Percentiles rank a stretch among this genome's conserved stretches.
phyloP scores from a whole-genome alignment of 768 basidiomycete species.

The Arthromyces matolae region DNA sequence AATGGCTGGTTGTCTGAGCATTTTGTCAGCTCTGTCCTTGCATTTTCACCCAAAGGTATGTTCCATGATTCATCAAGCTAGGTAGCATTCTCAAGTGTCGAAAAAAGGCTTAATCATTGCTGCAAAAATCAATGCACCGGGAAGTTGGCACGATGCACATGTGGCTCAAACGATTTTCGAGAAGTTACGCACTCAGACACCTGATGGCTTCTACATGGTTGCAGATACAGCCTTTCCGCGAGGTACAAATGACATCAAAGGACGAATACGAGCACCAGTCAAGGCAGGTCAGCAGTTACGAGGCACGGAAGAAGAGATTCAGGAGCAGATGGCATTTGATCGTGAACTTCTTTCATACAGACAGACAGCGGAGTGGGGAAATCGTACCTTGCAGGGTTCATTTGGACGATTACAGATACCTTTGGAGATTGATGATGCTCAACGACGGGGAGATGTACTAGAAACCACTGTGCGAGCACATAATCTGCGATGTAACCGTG shows the following conservation, averaged over 20 bases:
- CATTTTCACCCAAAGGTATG: conserved; percentile 32
- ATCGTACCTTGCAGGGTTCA: conserved; percentile 36
- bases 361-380: conserved; percentile 47
- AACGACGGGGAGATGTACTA: conserved; percentile 24
- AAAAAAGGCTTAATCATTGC: conserved; percentile 14
- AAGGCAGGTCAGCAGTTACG: conserved; percentile 25
- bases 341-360: conserved; percentile 35
- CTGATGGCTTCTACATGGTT: conserved; percentile 32
- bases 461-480: conserved; percentile 31
- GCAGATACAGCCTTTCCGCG: conserved; percentile 39
- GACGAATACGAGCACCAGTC: conserved; percentile 28
- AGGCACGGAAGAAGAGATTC: conserved; percentile 16
- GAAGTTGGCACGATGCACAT: conserved; percentile 36
- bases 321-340: conserved; percentile 25
- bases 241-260: conserved; percentile 17
- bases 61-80: neutral
- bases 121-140: conserved; percentile 20
- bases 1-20: too few species aligned
- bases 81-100: neutral
- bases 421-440: conserved; percentile 26
- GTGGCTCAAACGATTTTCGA: conserved; percentile 32
- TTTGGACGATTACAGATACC: conserved; percentile 39
- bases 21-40: too few species aligned
- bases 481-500: conserved; percentile 30
- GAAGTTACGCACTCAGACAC: conserved; percentile 25